A percentile compares a stretch with the other conserved stretches of the same genome.
These are phyloP conservation scores for Fusarium sororula DNA, from an alignment of 2,329 filamentous ascomycete species.

Conservation along the genomic window DNA sequence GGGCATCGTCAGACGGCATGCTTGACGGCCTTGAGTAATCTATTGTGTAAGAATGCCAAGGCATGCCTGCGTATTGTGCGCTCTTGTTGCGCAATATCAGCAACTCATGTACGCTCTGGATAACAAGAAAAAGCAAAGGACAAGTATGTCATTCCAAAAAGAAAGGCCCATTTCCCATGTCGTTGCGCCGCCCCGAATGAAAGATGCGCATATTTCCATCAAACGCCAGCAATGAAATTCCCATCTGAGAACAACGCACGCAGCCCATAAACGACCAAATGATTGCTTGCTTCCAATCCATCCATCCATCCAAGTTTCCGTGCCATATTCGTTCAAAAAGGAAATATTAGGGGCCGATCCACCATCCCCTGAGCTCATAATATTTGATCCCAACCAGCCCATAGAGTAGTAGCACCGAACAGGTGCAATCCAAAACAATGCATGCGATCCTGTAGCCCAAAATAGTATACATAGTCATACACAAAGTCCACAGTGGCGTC, in stretches of 20 bases:
- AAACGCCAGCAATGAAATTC: conserved; percentile 27
- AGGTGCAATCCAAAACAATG: conserved; percentile 16
- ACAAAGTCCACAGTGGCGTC: conserved; percentile 15
- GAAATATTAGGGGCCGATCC: neutral
- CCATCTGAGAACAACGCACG: neutral
- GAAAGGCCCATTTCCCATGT: conserved; percentile 13
- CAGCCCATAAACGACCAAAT: conserved; percentile 1
- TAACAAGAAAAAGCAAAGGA: conserved; percentile 22
- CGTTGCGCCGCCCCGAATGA: conserved; percentile 30
- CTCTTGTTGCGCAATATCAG: conserved; percentile 20
- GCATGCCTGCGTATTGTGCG: conserved; percentile 27
- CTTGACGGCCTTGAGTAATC: conserved; percentile 35
- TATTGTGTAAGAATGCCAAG: conserved; percentile 25
- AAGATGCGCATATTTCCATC: conserved; percentile 25
- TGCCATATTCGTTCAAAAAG: conserved; percentile 19
- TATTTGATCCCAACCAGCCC: neutral
- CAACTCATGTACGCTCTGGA: conserved; percentile 36
- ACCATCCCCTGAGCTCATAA: neutral
- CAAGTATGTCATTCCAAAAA: conserved; percentile 19
- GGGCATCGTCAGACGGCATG: conserved; percentile 29
- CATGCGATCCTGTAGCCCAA: conserved; percentile 27
- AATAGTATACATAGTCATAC: conserved; percentile 38
- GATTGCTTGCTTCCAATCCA: conserved; percentile 5
- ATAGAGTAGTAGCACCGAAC: neutral
- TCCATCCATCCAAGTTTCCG: conserved; percentile 17